Evolutionary conservation across 768 basidiomycete genomes (phyloP), one percentile per base, ranked within the genome.

Genomic region (Naganishia friedmannii): DNA sequence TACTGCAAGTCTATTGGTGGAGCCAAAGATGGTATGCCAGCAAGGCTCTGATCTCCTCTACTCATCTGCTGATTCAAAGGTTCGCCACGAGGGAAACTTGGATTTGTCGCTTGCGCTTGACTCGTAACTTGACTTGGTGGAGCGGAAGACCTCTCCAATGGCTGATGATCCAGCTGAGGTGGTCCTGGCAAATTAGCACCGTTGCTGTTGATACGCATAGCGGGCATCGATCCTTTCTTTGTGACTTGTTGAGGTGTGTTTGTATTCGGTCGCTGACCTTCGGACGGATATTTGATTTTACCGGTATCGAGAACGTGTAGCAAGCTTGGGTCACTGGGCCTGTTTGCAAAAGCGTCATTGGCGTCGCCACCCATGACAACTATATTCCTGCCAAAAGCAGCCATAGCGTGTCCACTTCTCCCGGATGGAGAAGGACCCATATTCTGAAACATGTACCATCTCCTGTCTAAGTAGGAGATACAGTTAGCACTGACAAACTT

Each of bases 371-470:
- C 96, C 19, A 99, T 86, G 6, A 99, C 93, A 74, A 92, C 91
- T 5, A 99, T 90, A 72, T 89, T 87, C 57, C 88, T 86, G 34
- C 91, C 92, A 37, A 75, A 75, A 78, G 90, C 88, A 15, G 92
- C 88, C 93, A 99, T 95, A n/a, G 95, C 91, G 82, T 99, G 96
- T 1, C 96, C 96, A 10, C 92, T 94, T 60, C 96, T 86, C 2
- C 92, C 91, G 48, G 85, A 88, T 0, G 96, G 96, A 19, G 92
- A 87, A 21, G 95, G 95, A 0, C 96, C 96, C 96, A 99, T 99
- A 78, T 97, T 96, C 82, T 97, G 93, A 84, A 99, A 99, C 92
- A 94, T 98, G 83, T 94, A 99, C 96, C 96, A 99, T 75, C 96
- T 86, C 77, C 93, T 91, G 81, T 93, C 95, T 97, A 78, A 34